Evolutionary conservation across 1,284 basidiomycete genomes (phyloP).

Genomic region (Ustilago esculenta): DNA sequence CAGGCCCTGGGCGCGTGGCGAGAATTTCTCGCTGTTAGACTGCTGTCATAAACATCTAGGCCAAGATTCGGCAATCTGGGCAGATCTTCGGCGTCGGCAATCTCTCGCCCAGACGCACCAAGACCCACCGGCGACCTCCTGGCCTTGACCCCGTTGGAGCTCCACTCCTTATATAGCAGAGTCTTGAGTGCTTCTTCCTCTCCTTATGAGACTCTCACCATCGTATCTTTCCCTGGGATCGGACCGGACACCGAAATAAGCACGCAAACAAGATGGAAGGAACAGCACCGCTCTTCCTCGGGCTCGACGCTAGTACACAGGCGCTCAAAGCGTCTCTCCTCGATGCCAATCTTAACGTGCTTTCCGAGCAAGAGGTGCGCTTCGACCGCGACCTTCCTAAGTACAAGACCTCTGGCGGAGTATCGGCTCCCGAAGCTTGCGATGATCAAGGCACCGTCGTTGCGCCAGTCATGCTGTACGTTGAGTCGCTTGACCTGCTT

Average conservation of each 20-base stretch:
- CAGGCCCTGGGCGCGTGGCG: no score
- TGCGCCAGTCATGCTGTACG: slow-evolving; percentile 83
- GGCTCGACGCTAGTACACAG: slow-evolving; percentile 87
- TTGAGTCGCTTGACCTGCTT: slow-evolving; percentile 83
- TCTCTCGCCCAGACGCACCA: slow-evolving; percentile 4
- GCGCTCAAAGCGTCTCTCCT: slow-evolving; percentile 79
- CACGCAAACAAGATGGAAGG: slow-evolving; percentile 9
- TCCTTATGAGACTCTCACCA: no score
- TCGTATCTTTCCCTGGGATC: no score
- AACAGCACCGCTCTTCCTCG: slow-evolving; percentile 74
- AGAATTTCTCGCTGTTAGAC: no score
- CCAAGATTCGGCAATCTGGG: not conserved
- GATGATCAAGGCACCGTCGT: slow-evolving; percentile 71
- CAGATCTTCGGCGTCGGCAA: slow-evolving; percentile 1
- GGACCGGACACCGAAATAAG: no score
- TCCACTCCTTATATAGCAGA: not conserved
- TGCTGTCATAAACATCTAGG: not conserved
- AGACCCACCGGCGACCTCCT: slow-evolving; percentile 30
- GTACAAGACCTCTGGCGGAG: slow-evolving; percentile 74
- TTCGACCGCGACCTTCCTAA: slow-evolving; percentile 82
- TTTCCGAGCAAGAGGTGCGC: slow-evolving; percentile 79
- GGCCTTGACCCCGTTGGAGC: not conserved
- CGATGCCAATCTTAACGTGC: slow-evolving; percentile 73
- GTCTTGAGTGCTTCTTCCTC: no score
- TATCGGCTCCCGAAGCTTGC: slow-evolving; percentile 25